phyloP scores from a whole-genome alignment of 345 rosid genomes.

The Bruguiera gymnorhiza region DNA sequence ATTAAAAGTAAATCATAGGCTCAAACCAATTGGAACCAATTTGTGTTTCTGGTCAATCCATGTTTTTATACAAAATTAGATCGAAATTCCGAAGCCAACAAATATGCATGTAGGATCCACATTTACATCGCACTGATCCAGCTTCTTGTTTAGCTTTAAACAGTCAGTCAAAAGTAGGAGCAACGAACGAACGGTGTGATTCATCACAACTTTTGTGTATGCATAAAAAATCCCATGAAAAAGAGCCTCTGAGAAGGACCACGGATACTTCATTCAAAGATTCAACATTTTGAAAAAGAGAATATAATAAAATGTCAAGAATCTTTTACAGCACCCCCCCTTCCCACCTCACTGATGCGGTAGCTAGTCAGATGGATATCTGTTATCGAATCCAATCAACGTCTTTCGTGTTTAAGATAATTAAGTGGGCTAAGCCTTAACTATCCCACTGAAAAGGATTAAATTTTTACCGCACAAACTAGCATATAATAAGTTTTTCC shows the following conservation, averaged over 20 bases:
- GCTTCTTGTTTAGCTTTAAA: constrained; percentile 13
- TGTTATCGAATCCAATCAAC: constrained; percentile 38
- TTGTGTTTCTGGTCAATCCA: not conserved
- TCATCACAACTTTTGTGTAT: constrained; percentile 9
- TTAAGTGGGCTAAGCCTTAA: constrained; percentile 36
- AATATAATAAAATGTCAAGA: constrained; percentile 13
- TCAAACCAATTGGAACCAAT: no score
- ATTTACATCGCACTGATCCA: not conserved
- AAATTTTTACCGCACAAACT: not conserved
- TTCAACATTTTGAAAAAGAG: constrained; percentile 14
- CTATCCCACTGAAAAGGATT: constrained; percentile 20
- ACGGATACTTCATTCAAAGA: constrained; percentile 25
- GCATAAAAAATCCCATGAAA: constrained; percentile 7
- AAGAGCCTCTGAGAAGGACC: constrained; percentile 9
- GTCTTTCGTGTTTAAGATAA: constrained; percentile 12
- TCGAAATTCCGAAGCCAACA: constrained; percentile 21
- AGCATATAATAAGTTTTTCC: no score
- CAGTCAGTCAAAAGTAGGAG: constrained; percentile 31
- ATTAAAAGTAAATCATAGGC: no score
- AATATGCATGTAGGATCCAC: constrained; percentile 19
- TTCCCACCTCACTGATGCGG: constrained; percentile 20
- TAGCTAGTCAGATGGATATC: constrained; percentile 20
- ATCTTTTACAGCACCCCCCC: constrained; percentile 27
- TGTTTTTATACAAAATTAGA: no score
- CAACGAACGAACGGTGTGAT: constrained; percentile 10